A percentile compares a stretch with the other conserved stretches of the same genome.
phyloP scores from a whole-genome alignment of 208 protist species.

The Jaenimonas drosophilae region DNA sequence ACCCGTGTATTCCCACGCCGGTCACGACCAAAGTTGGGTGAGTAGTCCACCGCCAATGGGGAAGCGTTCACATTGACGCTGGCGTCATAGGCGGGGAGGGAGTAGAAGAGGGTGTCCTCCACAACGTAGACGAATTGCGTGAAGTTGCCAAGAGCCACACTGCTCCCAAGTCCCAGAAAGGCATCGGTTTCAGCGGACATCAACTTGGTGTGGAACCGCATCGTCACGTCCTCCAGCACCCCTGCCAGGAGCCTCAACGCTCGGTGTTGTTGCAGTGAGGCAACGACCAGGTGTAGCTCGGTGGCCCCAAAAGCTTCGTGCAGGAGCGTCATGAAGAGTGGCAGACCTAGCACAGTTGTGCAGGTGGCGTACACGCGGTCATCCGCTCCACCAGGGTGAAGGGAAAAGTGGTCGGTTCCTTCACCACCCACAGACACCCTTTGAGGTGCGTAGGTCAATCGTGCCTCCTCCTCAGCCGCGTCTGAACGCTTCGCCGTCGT shows the following conservation, averaged over 20 bases:
- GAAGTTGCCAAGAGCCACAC: constrained; percentile 32
- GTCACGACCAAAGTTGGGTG: too few relatives aligned
- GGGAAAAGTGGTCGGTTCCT: too few relatives aligned
- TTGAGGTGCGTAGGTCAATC: too few relatives aligned
- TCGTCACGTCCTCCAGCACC: constrained; percentile 38
- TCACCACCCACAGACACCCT: too few relatives aligned
- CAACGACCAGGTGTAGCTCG: constrained; percentile 49
- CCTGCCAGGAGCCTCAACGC: constrained; percentile 32
- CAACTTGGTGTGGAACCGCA: constrained; percentile 32
- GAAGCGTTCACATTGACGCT: too few relatives aligned
- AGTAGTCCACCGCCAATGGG: too few relatives aligned
- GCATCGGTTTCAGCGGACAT: neutral
- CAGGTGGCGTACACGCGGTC: constrained; percentile 12
- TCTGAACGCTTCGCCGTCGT: too few relatives aligned
- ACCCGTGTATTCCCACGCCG: too few relatives aligned
- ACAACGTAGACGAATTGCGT: constrained; percentile 37
- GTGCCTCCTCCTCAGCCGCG: too few relatives aligned
- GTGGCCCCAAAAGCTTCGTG: constrained; percentile 57
- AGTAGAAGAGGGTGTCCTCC: constrained; percentile 73
- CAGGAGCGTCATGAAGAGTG: constrained; percentile 47
- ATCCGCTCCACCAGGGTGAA: too few relatives aligned
- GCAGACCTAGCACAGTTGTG: constrained; percentile 33
- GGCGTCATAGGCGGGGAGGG: constrained; percentile 4
- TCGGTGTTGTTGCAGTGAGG: constrained; percentile 30
- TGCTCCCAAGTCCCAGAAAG: constrained; percentile 25